phyloP scores from a whole-genome alignment of 1,284 basidiomycete species.

The Chalciporus sp. region DNA sequence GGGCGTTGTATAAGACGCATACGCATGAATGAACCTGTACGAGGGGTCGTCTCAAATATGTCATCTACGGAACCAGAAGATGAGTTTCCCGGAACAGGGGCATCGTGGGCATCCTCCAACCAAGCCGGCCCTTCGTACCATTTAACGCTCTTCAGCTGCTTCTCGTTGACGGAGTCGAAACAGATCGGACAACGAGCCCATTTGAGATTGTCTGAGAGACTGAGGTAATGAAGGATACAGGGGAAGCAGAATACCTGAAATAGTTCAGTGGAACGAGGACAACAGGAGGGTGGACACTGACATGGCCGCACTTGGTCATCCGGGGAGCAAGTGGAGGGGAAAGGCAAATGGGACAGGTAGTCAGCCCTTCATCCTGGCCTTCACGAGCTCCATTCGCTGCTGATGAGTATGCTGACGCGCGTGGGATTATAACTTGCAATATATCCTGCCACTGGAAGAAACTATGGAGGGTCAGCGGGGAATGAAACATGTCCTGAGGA shows the following conservation, averaged over 20 bases:
- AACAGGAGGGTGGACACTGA: conserved; percentile 47
- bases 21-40: conserved; percentile 60
- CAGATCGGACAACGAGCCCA: conserved; percentile 95
- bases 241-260: conserved; percentile 84
- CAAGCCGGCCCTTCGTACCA: conserved; percentile 63
- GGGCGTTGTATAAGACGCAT: conserved; percentile 94
- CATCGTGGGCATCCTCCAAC: conserved; percentile 43
- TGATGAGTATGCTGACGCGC: conserved; percentile 63
- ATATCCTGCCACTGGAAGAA: conserved; percentile 97
- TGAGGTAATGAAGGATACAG: conserved; percentile 92
- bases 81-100: conserved; percentile 38
- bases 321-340: conserved; percentile 88
- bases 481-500: conserved; percentile 4
- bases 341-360: conserved; percentile 94
- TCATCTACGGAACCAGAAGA: conserved; percentile 45
- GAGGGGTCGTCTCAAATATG: conserved; percentile 39
- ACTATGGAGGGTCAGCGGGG: conserved; percentile 42
- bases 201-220: conserved; percentile 77
- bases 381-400: conserved; percentile 45
- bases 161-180: conserved; percentile 89
- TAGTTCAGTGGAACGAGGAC: conserved; percentile 15
- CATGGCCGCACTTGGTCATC: conserved; percentile 98
- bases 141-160: conserved; percentile 91
- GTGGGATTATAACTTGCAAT: conserved; percentile 91
- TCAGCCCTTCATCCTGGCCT: conserved; percentile 58